Evolutionary conservation across 2,329 filamentous ascomycete genomes (phyloP), one percentile per base, ranked within the genome.

Genomic region (Xylaria sp.): DNA sequence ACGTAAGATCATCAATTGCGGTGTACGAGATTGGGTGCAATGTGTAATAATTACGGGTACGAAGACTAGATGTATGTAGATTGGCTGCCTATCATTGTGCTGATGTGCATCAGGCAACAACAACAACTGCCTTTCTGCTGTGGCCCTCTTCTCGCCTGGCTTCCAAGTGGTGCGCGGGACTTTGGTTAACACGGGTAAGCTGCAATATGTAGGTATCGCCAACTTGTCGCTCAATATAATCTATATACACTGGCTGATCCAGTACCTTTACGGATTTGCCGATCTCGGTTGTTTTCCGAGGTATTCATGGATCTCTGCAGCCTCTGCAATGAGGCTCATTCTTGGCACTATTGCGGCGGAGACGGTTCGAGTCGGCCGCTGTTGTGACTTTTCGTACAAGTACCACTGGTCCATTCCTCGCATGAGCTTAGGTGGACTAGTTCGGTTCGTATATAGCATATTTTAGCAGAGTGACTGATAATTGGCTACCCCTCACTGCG

Each of bases 1-100:
- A 31, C 20, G 17, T 49, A 17, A 49, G 17, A 31, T 33, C 7
- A 31, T 58, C 33, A 20, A 47, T 54, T 49, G 36, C 45, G 44
- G 44, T 29, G 36, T 44, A 39, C 39, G 36, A 42, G 38, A 36
- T 36, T 51, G 25, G 31, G 5, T 25, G 53, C 25, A 36, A 7
- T 42, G 17, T n/a, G 36, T 51, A 44, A 20, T 47, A 27, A 57
- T 61, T 44, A 47, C 51, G 22, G 58, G 45, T 47, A 29, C 3
- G 33, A 38, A 27, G 13, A 25, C 20, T 51, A 33, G 27, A 33
- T 51, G 49, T 29, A 33, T 51, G 49, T 29, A 11, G 29, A 20
- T 45, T 36, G 36, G 49, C 17, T 27, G 56, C 62, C 56, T 49
- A 49, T 54, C 5, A 39, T 42, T 36, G 62, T 53, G 54, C 31